A percentile compares a stretch with the other conserved stretches of the same genome.
Evolutionary conservation across 768 basidiomycete genomes (phyloP).

Genomic region (Postia placenta): DNA sequence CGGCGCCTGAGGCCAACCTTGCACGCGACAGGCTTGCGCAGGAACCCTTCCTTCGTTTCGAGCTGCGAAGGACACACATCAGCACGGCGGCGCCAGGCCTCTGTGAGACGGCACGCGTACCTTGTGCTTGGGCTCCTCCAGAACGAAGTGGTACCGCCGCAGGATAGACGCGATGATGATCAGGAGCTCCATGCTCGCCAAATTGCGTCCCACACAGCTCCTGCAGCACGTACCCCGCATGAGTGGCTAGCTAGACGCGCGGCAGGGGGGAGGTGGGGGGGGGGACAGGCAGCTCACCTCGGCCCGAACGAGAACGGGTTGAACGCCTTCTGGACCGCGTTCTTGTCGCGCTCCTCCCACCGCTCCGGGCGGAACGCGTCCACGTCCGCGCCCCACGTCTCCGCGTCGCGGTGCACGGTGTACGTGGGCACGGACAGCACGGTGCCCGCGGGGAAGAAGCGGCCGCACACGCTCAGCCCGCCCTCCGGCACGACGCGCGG

Average conservation of each 20-base stretch:
- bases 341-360: slow-evolving; percentile 71
- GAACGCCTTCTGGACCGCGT: slow-evolving; percentile 61
- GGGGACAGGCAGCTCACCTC: no score
- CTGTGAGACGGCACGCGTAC: slow-evolving; percentile 32
- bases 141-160: slow-evolving; percentile 67
- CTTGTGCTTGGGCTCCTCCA: slow-evolving; percentile 50
- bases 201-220: slow-evolving; percentile 79
- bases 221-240: slow-evolving; percentile 28
- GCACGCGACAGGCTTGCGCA: slow-evolving; percentile 76
- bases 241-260: background rate
- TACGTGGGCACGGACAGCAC: slow-evolving; percentile 78
- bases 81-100: slow-evolving; percentile 2
- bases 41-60: slow-evolving; percentile 77
- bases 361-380: slow-evolving; percentile 76
- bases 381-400: slow-evolving; percentile 74
- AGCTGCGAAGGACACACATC: slow-evolving; percentile 38
- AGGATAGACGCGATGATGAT: slow-evolving; percentile 80
- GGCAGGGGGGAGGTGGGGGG: no score
- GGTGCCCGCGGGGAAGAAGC: slow-evolving; percentile 66
- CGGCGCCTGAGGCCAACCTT: slow-evolving; percentile 67
- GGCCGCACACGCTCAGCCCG: slow-evolving; percentile 55
- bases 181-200: slow-evolving; percentile 73
- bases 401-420: slow-evolving; percentile 69
- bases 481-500: slow-evolving; percentile 74
- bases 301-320: slow-evolving; percentile 87